Conservation (phyloP, 2,329 filamentous ascomycete genomes). For the Colletotrichum tofieldiae region DNA sequence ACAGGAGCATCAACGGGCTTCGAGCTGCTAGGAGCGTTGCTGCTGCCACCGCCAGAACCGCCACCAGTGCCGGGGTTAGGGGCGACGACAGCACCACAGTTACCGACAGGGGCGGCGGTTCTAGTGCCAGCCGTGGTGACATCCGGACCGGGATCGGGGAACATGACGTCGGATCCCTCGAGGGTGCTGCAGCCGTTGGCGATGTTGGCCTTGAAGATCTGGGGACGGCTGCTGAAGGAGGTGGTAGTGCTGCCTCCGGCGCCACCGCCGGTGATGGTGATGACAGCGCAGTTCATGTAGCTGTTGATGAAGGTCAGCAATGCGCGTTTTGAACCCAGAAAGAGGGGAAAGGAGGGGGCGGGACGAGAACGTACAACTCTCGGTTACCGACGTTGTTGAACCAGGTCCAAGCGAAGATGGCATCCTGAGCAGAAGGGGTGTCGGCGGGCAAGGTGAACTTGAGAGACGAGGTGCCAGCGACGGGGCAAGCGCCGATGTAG, state of each 20-base stretch:
- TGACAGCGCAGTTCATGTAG: constrained; percentile 87
- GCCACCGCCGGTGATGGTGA: constrained; percentile 69
- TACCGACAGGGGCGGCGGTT: constrained; percentile 55
- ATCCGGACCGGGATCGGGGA: constrained; percentile 76
- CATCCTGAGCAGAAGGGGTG: constrained; percentile 70
- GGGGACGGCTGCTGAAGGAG: constrained; percentile 71
- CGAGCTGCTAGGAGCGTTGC: constrained; percentile 24
- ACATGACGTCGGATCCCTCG: constrained; percentile 72
- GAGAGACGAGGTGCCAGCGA: constrained; percentile 64
- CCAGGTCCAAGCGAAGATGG: constrained; percentile 83
- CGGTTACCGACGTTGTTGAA: constrained; percentile 84
- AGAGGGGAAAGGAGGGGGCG: background rate
- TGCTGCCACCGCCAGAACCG: constrained; percentile 45
- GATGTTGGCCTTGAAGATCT: constrained; percentile 81
- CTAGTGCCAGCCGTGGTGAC: constrained; percentile 58
- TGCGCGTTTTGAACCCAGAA: background rate
- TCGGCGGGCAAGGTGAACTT: constrained; percentile 77
- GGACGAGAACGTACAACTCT: constrained; percentile 68
- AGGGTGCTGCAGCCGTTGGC: constrained; percentile 71
- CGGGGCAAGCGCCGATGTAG: constrained; percentile 70
- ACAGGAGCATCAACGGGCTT: constrained; percentile 43
- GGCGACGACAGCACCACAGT: constrained; percentile 55
- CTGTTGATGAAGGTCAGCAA: constrained; percentile 20
- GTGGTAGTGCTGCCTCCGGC: constrained; percentile 50
- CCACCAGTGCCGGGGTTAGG: constrained; percentile 46